These are phyloP conservation scores for Trichomonascaceae sp. DNA, from an alignment of 1,139 yeast genomes.

Conservation along the genomic window DNA sequence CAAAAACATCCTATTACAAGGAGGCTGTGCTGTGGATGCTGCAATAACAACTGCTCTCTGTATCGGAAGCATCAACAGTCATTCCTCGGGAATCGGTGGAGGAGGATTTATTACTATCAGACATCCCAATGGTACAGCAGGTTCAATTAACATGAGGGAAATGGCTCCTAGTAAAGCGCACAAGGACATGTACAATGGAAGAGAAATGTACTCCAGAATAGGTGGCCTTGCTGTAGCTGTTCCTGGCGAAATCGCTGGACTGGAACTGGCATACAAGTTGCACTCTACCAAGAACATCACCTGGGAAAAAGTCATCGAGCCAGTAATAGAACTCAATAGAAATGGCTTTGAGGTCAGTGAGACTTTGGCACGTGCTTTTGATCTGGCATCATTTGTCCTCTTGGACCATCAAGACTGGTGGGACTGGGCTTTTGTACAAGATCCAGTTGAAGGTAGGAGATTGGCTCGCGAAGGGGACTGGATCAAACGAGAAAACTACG, in stretches of 20 bases:
- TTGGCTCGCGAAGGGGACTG: constrained; percentile 50
- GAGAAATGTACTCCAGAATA: constrained; percentile 47
- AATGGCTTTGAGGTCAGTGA: constrained; percentile 59
- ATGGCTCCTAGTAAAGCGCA: constrained; percentile 65
- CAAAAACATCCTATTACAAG: constrained; percentile 44
- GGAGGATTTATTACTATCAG: constrained; percentile 71
- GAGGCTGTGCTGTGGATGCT: constrained; percentile 89
- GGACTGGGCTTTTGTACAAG: constrained; percentile 34
- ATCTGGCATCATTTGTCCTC: constrained; percentile 13
- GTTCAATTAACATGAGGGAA: constrained; percentile 83
- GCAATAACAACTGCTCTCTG: constrained; percentile 86
- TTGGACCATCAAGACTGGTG: constrained; percentile 20
- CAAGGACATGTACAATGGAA: constrained; percentile 57
- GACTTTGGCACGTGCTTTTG: constrained; percentile 41
- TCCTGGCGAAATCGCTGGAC: constrained; percentile 87
- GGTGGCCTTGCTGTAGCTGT: constrained; percentile 85
- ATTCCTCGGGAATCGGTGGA: constrained; percentile 90
- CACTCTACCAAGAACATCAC: constrained; percentile 67
- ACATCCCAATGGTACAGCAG: constrained; percentile 38
- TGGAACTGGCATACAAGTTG: constrained; percentile 49
- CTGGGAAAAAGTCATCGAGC: constrained; percentile 72
- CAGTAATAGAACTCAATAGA: constrained; percentile 63
- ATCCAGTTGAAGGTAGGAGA: constrained; percentile 22
- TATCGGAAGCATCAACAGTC: constrained; percentile 76
- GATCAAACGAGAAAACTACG: constrained; percentile 54